Percentiles rank a stretch among this genome's conserved stretches.
Conservation (phyloP, 192 early-diverging fungal genomes). For the Backusella tarrabulga region DNA sequence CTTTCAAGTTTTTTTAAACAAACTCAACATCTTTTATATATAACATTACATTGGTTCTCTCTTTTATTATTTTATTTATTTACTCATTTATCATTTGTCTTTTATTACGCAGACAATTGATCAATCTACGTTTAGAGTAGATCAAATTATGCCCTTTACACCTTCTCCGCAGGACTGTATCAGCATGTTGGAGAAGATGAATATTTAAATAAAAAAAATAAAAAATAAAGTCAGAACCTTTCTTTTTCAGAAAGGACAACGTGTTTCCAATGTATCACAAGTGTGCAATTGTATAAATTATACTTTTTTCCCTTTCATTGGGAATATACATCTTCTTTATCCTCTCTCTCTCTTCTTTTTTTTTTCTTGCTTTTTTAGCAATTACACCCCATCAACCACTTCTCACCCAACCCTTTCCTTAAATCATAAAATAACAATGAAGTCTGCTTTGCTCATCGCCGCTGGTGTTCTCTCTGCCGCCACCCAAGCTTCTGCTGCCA, state of each 20-base stretch:
- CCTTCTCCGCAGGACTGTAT: constrained; percentile 9
- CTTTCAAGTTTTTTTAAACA: not conserved
- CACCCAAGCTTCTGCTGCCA: constrained; percentile 11
- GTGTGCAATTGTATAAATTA: not conserved
- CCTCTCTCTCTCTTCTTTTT: not conserved
- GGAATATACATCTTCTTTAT: not conserved
- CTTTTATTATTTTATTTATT: not conserved
- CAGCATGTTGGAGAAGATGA: not conserved
- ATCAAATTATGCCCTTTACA: not conserved
- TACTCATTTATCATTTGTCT: not conserved
- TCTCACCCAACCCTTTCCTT: constrained; percentile 15
- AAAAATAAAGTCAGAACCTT: not conserved
- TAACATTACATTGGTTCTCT: not conserved
- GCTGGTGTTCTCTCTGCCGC: constrained; percentile 21
- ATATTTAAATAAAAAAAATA: not conserved
- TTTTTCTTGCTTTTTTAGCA: constrained; percentile 1
- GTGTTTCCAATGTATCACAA: constrained; percentile 18
- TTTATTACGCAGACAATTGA: not conserved
- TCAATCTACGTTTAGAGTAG: constrained; percentile 5
- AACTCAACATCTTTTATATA: not conserved
- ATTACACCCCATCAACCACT: not conserved
- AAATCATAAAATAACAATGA: constrained; percentile 24
- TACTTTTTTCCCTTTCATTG: constrained; percentile 5
- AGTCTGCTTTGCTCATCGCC: constrained; percentile 17
- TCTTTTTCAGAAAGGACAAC: constrained; percentile 10